These are phyloP conservation scores for Neonectria punicea DNA, from an alignment of 2,329 filamentous ascomycete genomes.

Conservation along the genomic window DNA sequence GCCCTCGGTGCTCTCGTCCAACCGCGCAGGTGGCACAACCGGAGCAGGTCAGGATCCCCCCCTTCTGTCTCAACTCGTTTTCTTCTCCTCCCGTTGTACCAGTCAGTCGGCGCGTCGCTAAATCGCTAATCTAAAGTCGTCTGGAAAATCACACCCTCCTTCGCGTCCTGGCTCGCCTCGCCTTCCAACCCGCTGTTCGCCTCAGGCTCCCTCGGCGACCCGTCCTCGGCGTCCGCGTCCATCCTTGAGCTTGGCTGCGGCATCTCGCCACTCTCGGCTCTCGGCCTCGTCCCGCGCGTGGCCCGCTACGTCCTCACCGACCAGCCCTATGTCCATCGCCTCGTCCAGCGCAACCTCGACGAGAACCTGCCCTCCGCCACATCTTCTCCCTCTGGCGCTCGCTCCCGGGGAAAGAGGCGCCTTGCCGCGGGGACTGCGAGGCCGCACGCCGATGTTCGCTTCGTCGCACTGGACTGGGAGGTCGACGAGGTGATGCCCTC, in stretches of 20 bases:
- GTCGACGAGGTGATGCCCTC: conserved; percentile 61
- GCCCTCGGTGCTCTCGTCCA: conserved; percentile 81
- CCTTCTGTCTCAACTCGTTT: neutral
- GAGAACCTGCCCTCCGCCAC: conserved; percentile 60
- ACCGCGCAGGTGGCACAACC: conserved; percentile 70
- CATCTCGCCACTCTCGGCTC: conserved; percentile 81
- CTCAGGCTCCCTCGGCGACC: conserved; percentile 55
- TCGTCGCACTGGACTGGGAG: conserved; percentile 86
- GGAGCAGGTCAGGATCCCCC: conserved; percentile 56
- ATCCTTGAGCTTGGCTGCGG: conserved; percentile 90
- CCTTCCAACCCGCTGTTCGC: conserved; percentile 71
- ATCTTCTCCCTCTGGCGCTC: conserved; percentile 11
- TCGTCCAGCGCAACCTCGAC: conserved; percentile 80
- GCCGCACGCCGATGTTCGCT: conserved; percentile 57
- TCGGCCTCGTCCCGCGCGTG: conserved; percentile 72
- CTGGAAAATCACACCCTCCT: conserved; percentile 88
- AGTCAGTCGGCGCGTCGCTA: conserved; percentile 13
- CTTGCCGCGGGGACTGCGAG: neutral
- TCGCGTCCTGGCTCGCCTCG: conserved; percentile 82
- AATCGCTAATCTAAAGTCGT: conserved; percentile 68
- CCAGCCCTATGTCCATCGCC: conserved; percentile 82
- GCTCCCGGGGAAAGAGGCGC: conserved; percentile 32
- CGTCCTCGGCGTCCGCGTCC: conserved; percentile 57
- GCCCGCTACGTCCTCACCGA: conserved; percentile 82
- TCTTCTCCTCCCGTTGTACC: conserved; percentile 5